Base-by-base conservation (phyloP, 2,329 filamentous ascomycete genomes). In the Aspergillus arachidicola region DNA sequence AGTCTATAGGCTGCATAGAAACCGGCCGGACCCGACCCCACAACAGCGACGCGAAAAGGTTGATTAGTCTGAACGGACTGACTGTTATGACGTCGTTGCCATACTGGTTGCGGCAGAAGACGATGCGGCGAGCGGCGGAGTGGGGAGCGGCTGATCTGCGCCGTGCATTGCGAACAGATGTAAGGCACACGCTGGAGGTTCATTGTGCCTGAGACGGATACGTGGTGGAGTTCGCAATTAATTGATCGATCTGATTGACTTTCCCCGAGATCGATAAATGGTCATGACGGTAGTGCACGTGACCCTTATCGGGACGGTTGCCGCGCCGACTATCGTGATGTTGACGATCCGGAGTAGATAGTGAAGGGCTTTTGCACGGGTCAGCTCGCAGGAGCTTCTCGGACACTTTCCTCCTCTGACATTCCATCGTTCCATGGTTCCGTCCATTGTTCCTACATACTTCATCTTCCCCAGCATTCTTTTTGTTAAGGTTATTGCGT, bases 1-100 rank as follows among this genome's bases (percentile, higher is more conserved):
- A 97, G 85, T 62, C 93, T 87, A 72, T 95, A 92, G 1, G 95
- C 90, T 0, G 94, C 92, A 76, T 99, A 99, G 82, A 98, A 99
- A 3, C 95, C 95, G 14, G 95, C 95, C 1, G 95, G 95, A 1
- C 95, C 95, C 32, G 95, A 97, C 58, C 94, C 95, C 69, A 98
- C 87, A 66, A 98, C 86, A 64, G 94, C 95, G 77, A 98, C 84
- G 56, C 92, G 91, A 71, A 94, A 88, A 2, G 87, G 86, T 55
- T 83, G 79, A 62, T 81, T 79, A 58, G 63, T 64, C 58, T 73
- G 61, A 63, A 76, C 67, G 11, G 69, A 65, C 64, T 74, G 66
- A 61, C 75, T 78, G 66, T 72, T 73, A 56, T 72, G 62, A 32
- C 75, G 71, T 54, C 69, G 66, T n/a, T 69, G 70, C 34, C 46